Evolutionary conservation across 2,329 filamentous ascomycete species (phyloP).

Genomic region (Simplicillium sp.): DNA sequence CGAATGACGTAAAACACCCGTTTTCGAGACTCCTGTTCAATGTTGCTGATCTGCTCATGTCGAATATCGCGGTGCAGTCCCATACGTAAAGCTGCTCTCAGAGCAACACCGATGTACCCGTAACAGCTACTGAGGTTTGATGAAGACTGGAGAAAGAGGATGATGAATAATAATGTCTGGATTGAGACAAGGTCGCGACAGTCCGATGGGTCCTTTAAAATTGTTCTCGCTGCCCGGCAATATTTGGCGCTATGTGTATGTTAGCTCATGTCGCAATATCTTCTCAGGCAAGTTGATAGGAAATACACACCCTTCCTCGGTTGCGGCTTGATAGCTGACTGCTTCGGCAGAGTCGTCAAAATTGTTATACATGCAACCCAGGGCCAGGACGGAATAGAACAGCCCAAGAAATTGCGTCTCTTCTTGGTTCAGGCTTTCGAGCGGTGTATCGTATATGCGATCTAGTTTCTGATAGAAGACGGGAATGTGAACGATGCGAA

Average conservation of each 20-base stretch:
- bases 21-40: conserved; percentile 54
- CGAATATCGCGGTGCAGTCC: conserved; percentile 67
- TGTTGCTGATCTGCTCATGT: conserved; percentile 50
- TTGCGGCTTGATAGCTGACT: conserved; percentile 38
- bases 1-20: conserved; percentile 60
- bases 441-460: conserved; percentile 61
- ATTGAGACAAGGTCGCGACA: conserved; percentile 67
- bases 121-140: conserved; percentile 74
- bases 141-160: conserved; percentile 71
- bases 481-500: conserved; percentile 70
- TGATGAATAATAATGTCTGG: conserved; percentile 70
- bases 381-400: conserved; percentile 59
- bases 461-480: conserved; percentile 72
- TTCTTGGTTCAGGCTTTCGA: conserved; percentile 51
- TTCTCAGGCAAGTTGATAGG: too few species aligned
- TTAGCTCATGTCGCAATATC: background rate
- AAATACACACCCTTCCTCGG: conserved; percentile 43
- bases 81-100: conserved; percentile 67
- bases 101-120: conserved; percentile 67
- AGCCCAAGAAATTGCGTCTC: conserved; percentile 63
- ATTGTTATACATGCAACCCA: conserved; percentile 63
- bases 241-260: conserved; percentile 57
- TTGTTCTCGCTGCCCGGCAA: conserved; percentile 56
- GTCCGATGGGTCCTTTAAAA: conserved; percentile 57
- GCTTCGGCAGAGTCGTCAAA: conserved; percentile 44